A percentile compares a stretch with the other conserved stretches of the same genome.
These are phyloP conservation scores for Pichia terricola DNA, from an alignment of 1,139 yeast genomes.

Conservation along the genomic window DNA sequence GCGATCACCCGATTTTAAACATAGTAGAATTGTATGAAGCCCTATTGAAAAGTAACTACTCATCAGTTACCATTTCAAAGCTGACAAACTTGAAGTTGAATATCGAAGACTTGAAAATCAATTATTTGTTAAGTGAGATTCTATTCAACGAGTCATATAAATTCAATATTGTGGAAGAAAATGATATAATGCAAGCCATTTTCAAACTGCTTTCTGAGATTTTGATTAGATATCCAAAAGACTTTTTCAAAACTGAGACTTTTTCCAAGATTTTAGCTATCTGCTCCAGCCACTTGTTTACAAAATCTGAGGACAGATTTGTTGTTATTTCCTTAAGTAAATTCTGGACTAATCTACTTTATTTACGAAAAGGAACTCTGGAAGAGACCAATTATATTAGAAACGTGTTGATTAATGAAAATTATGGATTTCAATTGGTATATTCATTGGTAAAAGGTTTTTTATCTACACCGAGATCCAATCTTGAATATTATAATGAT, in stretches of 20 bases:
- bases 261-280: constrained; percentile 32
- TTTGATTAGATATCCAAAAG: constrained; percentile 41
- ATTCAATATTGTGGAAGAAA: constrained; percentile 31
- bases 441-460: constrained; percentile 27
- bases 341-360: constrained; percentile 56
- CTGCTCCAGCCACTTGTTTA: constrained; percentile 33
- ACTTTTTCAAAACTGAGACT: constrained; percentile 32
- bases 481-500: constrained; percentile 46
- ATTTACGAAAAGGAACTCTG: constrained; percentile 42
- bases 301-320: constrained; percentile 50
- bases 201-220: constrained; percentile 37
- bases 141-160: constrained; percentile 27
- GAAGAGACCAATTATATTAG: constrained; percentile 36
- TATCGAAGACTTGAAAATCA: constrained; percentile 3
- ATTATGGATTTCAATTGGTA: constrained; percentile 32
- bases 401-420: constrained; percentile 23
- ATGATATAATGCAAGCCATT: constrained; percentile 42
- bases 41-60: constrained; percentile 4
- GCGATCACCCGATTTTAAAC: constrained; percentile 4
- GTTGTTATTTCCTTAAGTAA: constrained; percentile 51
- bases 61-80: constrained; percentile 17
- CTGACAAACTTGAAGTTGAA: constrained; percentile 14
- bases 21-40: constrained; percentile 7
- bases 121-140: constrained; percentile 12
- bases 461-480: constrained; percentile 48